Evolutionary conservation across 2,329 filamentous ascomycete species (phyloP).

Genomic region (Anisogramma anomala): DNA sequence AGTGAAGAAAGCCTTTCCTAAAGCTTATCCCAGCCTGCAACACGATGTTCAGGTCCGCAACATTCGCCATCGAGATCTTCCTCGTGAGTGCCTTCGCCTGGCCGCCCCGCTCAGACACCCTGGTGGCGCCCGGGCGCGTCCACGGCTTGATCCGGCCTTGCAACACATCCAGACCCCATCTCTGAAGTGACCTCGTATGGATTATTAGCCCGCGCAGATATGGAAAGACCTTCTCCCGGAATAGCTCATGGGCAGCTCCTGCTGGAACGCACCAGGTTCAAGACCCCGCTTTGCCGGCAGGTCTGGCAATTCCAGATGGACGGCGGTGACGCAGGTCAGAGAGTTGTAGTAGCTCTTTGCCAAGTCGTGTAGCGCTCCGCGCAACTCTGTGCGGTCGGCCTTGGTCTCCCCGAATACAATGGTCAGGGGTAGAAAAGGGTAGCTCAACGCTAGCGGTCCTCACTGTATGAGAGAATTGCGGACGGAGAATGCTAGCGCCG

Average conservation of each 20-base stretch:
- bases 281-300: conserved; percentile 24
- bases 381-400: conserved; percentile 20
- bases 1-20: too few species aligned
- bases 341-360: conserved; percentile 24
- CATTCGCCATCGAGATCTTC: conserved; percentile 14
- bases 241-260: conserved; percentile 27
- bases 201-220: conserved; percentile 23
- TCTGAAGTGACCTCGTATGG: conserved; percentile 22
- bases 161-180: conserved; percentile 28
- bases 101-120: conserved; percentile 16
- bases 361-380: conserved; percentile 21
- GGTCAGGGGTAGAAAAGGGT: too few species aligned
- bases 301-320: conserved; percentile 26
- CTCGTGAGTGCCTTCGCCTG: conserved; percentile 19
- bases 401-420: conserved; percentile 25
- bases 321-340: conserved; percentile 25
- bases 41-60: conserved; percentile 17
- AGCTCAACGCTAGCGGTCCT: too few species aligned
- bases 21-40: conserved; percentile 16
- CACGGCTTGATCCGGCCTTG: conserved; percentile 26
- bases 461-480: too few species aligned
- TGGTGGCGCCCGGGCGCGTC: conserved; percentile 21
- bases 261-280: conserved; percentile 18
- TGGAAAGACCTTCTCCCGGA: conserved; percentile 24
- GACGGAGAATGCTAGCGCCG: too few species aligned